Conservation (phyloP, 345 rosid species). For the Durio zibethinus region DNA sequence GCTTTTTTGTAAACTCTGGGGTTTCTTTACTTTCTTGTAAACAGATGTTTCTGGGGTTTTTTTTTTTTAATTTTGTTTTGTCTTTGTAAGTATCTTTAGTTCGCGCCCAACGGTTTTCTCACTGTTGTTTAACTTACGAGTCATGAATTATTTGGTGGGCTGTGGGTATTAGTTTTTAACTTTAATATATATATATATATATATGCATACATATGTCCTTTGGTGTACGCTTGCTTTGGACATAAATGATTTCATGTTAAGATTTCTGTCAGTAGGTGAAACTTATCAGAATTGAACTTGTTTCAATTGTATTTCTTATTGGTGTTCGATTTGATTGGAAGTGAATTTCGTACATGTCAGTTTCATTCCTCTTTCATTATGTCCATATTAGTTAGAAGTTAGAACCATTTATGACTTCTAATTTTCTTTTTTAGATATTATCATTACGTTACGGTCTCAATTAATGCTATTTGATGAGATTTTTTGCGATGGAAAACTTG, state of each 20-base stretch:
- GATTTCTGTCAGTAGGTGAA: background rate
- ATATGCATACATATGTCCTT: background rate
- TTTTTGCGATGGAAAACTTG: background rate
- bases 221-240: background rate
- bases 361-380: background rate
- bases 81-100: too few species aligned
- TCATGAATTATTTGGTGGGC: background rate
- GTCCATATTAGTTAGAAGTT: background rate
- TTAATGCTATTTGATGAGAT: background rate
- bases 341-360: background rate
- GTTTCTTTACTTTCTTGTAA: too few species aligned
- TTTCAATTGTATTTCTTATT: background rate
- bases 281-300: background rate
- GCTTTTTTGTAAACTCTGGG: too few species aligned
- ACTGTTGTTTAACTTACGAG: background rate
- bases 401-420: background rate
- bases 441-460: background rate
- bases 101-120: background rate
- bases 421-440: background rate
- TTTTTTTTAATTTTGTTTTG: too few species aligned
- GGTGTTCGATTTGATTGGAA: background rate
- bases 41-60: too few species aligned
- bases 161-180: background rate
- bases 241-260: background rate
- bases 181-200: background rate